phyloP scores from a whole-genome alignment of 805 yeast genomes.

The Candida ponderosae region DNA sequence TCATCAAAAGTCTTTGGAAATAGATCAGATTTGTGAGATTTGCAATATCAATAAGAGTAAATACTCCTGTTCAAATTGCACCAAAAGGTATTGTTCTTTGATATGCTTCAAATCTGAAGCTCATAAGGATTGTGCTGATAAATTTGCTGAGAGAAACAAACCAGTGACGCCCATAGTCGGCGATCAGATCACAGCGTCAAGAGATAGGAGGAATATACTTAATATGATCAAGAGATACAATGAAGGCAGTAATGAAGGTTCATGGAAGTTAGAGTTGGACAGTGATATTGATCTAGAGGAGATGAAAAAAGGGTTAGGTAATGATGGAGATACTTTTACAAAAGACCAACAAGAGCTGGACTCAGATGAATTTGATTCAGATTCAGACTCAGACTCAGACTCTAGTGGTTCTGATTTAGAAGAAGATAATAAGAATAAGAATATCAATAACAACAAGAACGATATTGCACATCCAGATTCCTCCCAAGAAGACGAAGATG shows the following conservation, averaged over 20 bases:
- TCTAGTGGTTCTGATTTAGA: too few relatives aligned
- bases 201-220: slow-evolving; percentile 2
- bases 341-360: neutral
- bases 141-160: slow-evolving; percentile 1
- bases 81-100: slow-evolving; percentile 4
- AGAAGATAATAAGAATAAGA: too few relatives aligned
- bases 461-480: too few relatives aligned
- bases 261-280: slow-evolving; percentile 5
- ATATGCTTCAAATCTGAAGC: slow-evolving; percentile 5
- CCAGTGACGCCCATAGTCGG: neutral
- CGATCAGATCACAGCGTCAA: too few relatives aligned
- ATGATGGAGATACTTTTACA: too few relatives aligned
- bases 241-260: neutral
- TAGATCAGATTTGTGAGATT: neutral
- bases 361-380: neutral
- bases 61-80: slow-evolving; percentile 5
- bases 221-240: slow-evolving; percentile 1
- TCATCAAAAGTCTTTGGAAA: too few relatives aligned
- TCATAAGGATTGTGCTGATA: slow-evolving; percentile 3
- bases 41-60: neutral
- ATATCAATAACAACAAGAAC: too few relatives aligned
- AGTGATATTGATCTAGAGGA: neutral
- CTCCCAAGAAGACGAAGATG: too few relatives aligned
- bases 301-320: neutral
- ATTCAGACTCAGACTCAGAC: too few relatives aligned